phyloP scores from a whole-genome alignment of 441 rosid genomes.

The Flueggea neowawraea region DNA sequence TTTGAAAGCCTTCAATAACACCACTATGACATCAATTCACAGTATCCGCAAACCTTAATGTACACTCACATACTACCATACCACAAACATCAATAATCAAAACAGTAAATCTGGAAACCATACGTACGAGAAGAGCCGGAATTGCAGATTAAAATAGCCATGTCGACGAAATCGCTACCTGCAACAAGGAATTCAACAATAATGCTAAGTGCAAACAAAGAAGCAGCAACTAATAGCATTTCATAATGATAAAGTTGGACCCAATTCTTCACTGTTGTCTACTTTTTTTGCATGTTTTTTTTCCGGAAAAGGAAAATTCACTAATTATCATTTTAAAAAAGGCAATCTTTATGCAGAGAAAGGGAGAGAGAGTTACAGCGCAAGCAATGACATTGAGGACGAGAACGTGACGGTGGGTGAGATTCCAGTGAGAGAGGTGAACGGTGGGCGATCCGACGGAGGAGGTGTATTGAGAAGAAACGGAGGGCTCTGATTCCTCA shows the following conservation, averaged over 20 bases:
- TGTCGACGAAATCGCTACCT: conserved; percentile 77
- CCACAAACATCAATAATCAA: background rate
- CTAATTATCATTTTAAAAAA: background rate
- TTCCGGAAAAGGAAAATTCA: no score
- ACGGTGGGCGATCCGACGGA: conserved; percentile 54
- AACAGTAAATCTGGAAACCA: background rate
- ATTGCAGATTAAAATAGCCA: conserved; percentile 88
- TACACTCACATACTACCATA: background rate
- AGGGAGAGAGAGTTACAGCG: conserved; percentile 36
- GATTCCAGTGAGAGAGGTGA: conserved; percentile 33
- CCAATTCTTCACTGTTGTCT: no score
- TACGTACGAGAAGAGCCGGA: conserved; percentile 68
- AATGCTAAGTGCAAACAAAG: background rate
- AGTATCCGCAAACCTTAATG: background rate
- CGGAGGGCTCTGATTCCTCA: conserved; percentile 29
- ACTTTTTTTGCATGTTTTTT: no score
- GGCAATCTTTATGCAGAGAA: background rate
- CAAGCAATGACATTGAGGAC: conserved; percentile 64
- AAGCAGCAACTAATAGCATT: background rate
- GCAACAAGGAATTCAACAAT: conserved; percentile 15
- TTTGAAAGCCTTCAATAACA: conserved; percentile 55
- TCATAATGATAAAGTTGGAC: no score
- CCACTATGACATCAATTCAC: background rate
- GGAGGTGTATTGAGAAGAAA: conserved; percentile 32
- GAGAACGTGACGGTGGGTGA: conserved; percentile 65